Evolutionary conservation across 345 rosid genomes (phyloP).

Genomic region (Populus simonii): DNA sequence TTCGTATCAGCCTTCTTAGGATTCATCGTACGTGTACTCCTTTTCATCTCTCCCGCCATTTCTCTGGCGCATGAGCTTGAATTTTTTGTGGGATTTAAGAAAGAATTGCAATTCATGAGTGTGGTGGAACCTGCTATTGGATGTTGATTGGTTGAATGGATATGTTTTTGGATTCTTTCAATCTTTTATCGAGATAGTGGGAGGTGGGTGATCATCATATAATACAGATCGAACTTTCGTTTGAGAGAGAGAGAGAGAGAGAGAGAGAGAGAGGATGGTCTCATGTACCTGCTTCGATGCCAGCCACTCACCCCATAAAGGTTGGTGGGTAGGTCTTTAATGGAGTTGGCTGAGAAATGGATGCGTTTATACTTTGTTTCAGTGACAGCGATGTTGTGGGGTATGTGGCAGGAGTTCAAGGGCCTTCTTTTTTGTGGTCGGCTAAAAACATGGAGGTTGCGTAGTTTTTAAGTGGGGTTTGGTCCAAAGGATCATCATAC

Average conservation of each 20-base stretch:
- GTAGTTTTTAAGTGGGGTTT: neutral
- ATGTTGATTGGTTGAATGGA: constrained; percentile 2
- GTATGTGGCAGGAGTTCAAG: neutral
- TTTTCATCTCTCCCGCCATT: no score
- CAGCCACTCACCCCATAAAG: neutral
- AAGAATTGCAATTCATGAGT: no score
- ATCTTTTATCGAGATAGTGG: neutral
- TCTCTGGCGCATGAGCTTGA: neutral
- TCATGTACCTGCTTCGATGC: neutral
- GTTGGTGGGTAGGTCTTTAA: neutral
- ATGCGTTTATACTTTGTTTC: neutral
- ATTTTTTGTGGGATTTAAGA: neutral
- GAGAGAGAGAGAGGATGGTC: neutral
- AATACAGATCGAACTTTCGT: neutral
- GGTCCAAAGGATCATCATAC: neutral
- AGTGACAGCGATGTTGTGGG: neutral
- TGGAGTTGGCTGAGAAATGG: neutral
- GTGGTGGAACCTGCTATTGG: neutral
- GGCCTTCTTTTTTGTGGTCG: neutral
- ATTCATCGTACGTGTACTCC: neutral
- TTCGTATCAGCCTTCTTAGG: no score
- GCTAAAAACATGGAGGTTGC: neutral
- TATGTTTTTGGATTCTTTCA: neutral
- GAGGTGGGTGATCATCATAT: neutral
- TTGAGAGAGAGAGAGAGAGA: no score